These are phyloP conservation scores for Rosa persica DNA, from an alignment of 306 rosid species.

Conservation along the genomic window DNA sequence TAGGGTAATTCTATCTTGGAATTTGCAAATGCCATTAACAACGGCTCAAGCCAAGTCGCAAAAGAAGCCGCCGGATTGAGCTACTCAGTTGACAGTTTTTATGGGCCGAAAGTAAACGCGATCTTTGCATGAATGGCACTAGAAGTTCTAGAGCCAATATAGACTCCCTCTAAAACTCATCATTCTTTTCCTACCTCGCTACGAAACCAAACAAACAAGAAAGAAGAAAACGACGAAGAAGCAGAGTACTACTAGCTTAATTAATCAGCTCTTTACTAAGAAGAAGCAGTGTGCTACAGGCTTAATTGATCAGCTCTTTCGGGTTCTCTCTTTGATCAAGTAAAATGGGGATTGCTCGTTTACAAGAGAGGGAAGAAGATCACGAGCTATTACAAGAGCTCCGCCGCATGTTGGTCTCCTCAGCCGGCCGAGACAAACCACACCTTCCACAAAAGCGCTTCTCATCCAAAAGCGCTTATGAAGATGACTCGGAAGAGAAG, in stretches of 20 bases:
- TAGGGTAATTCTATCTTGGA: too few relatives aligned
- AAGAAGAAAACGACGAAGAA: neutral
- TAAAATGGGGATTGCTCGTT: constrained; percentile 56
- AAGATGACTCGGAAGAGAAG: constrained; percentile 29
- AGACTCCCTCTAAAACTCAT: neutral
- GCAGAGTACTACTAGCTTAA: neutral
- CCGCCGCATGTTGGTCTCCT: constrained; percentile 42
- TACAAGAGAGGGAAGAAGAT: constrained; percentile 44
- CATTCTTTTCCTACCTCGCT: neutral
- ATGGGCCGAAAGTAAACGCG: neutral
- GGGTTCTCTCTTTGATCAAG: neutral
- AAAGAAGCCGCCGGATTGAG: neutral
- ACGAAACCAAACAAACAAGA: neutral
- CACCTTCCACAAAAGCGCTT: constrained; percentile 16
- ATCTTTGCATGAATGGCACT: neutral
- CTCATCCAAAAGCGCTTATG: neutral
- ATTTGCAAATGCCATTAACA: too few relatives aligned
- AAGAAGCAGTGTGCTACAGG: neutral
- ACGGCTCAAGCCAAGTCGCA: neutral
- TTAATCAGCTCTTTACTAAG: neutral
- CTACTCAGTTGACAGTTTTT: neutral
- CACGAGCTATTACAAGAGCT: constrained; percentile 47
- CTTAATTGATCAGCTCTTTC: neutral
- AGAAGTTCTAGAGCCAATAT: neutral
- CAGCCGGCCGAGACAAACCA: constrained; percentile 46